Evolutionary conservation across 768 basidiomycete species (phyloP).

Genomic region (Sarcodon aspratus): DNA sequence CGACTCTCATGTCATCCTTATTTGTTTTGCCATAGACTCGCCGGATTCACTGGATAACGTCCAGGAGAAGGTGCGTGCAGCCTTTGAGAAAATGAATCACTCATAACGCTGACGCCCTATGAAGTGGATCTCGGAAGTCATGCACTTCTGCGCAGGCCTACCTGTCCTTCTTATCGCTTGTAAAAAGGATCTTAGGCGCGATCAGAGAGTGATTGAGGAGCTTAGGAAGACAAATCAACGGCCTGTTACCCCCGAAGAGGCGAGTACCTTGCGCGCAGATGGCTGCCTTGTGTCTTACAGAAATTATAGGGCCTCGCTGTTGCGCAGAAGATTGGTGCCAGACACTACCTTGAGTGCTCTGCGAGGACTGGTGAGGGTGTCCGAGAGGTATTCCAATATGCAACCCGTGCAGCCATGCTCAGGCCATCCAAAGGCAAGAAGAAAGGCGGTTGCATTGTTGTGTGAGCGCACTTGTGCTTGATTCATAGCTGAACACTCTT

Average conservation of each 20-base stretch:
- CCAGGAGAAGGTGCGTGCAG: slow-evolving; percentile 83
- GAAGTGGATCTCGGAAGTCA: slow-evolving; percentile 98
- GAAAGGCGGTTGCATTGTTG: slow-evolving; percentile 26
- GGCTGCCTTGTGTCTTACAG: neutral
- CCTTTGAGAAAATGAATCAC: neutral
- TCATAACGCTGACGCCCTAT: slow-evolving; percentile 3
- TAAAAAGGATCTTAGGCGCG: slow-evolving; percentile 97
- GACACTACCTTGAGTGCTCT: slow-evolving; percentile 95
- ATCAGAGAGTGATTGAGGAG: slow-evolving; percentile 88
- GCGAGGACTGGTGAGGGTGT: slow-evolving; percentile 96
- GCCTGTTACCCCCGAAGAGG: slow-evolving; percentile 92
- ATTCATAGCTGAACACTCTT: too few relatives aligned
- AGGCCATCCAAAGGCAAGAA: slow-evolving; percentile 34
- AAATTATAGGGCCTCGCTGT: slow-evolving; percentile 76
- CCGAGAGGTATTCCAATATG: slow-evolving; percentile 96
- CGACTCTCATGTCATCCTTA: slow-evolving; percentile 99
- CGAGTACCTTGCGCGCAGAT: slow-evolving; percentile 17
- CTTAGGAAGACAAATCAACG: slow-evolving; percentile 89
- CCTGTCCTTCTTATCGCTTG: slow-evolving; percentile 97
- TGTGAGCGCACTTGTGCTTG: slow-evolving; percentile 19
- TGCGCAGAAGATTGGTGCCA: slow-evolving; percentile 92
- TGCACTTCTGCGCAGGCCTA: slow-evolving; percentile 91
- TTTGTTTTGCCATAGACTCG: slow-evolving; percentile 97
- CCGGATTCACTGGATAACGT: slow-evolving; percentile 99
- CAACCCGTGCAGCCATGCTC: slow-evolving; percentile 85